Percentiles rank a stretch among this genome's conserved stretches.
Evolutionary conservation across 2,329 filamentous ascomycete species (phyloP).

Genomic region (Aphanoascus verrucosus): DNA sequence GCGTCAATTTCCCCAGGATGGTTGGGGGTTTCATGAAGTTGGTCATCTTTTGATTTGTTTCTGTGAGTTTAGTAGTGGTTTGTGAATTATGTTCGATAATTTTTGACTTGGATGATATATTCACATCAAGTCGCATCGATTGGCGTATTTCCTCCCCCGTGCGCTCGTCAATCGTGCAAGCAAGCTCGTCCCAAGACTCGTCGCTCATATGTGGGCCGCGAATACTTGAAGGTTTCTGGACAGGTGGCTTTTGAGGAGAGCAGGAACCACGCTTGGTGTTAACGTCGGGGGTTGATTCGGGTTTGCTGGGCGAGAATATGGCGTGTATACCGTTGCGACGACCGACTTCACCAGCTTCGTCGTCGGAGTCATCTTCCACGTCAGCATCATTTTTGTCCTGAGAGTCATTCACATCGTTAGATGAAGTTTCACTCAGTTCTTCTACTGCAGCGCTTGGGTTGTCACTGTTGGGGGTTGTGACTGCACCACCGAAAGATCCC

Average conservation of each 20-base stretch:
- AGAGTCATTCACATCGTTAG: not conserved
- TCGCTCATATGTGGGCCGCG: not conserved
- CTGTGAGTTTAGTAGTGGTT: not conserved
- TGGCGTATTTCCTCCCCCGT: conserved; percentile 29
- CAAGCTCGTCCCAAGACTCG: conserved; percentile 24
- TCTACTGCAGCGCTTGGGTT: conserved; percentile 21
- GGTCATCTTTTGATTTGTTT: not conserved
- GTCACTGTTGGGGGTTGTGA: conserved; percentile 24
- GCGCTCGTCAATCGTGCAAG: conserved; percentile 35
- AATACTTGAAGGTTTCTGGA: not conserved
- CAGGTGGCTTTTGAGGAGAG: not conserved
- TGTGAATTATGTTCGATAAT: not conserved
- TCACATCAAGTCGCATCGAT: not conserved
- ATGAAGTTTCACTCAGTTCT: not conserved
- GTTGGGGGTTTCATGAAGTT: conserved; percentile 29
- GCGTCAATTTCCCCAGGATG: conserved; percentile 55
- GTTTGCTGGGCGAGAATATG: not conserved
- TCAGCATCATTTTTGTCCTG: conserved; percentile 1
- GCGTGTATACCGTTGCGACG: conserved; percentile 1
- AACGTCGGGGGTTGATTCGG: not conserved
- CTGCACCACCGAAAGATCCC: conserved; percentile 33
- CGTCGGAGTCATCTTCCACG: conserved; percentile 3
- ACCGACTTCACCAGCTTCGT: not conserved
- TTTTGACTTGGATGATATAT: not conserved
- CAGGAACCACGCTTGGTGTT: not conserved